Evolutionary conservation across 208 protist species (phyloP), one percentile per base, ranked within the genome.

Genomic region (Leishmania martiniquensis): DNA sequence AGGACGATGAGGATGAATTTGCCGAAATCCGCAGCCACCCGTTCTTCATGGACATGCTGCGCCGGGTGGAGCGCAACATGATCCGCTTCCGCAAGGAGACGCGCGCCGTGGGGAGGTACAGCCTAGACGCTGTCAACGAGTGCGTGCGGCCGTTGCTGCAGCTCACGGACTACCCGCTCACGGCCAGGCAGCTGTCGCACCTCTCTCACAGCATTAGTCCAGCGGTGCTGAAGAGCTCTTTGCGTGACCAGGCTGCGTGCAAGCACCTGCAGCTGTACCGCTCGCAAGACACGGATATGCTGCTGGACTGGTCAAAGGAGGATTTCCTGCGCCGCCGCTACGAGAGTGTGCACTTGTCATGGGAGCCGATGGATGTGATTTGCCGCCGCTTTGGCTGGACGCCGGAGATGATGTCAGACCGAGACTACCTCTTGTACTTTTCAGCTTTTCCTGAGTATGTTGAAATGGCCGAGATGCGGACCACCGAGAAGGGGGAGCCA

Each of bases 261-360:
- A 82, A 72, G 32, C 85, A 82, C 59, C 81, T 97, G 76, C 88
- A 94, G 78, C 72, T 97, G 44, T 97, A 94, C 82, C 85, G 85
- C 75, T 97, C 94, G 10, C 75, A 80, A 20, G 90, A 94, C 81
- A 96, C 90, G 17, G 88, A 94, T 66, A 79, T 95, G 54, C 65
- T 97, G 49, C 81, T 97, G 15, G 94, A 97, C 86, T 97, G 94
- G 92, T 95, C 91, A 9, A 84, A 87, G 42, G 92, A 97, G 80
- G 92, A 96, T 75, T 97, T 97, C 77, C 86, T 97, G 20, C 94
- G 94, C 22, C 91, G 92, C 67, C 94, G 94, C 72, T 97, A 97
- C 83, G 94, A 97, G 82, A 95, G 94, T 70, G 91, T 97, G 78
- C 94, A 97, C 72, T 47, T 96, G 52, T 97, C 94, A 74, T 97